Evolutionary conservation across 495 filamentous ascomycete species (phyloP).

Genomic region (Recurvomyces mirabilis): DNA sequence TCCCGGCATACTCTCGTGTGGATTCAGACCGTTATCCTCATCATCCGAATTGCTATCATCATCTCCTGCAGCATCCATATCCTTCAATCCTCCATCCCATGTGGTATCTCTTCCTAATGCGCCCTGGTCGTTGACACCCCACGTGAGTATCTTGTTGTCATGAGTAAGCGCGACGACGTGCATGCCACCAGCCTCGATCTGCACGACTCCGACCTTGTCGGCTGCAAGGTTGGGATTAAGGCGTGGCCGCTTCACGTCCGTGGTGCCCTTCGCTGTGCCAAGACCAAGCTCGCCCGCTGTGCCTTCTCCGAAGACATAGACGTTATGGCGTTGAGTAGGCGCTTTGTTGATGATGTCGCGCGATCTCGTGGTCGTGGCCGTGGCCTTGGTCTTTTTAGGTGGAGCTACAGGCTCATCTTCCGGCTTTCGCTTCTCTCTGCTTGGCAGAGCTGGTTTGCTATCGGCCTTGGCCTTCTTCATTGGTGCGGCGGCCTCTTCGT

Average conservation of each 20-base stretch:
- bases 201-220: slow-evolving; percentile 51
- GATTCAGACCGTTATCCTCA: slow-evolving; percentile 45
- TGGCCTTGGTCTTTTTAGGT: slow-evolving; percentile 20
- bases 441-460: neutral
- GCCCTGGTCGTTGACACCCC: slow-evolving; percentile 62
- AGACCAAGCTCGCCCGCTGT: slow-evolving; percentile 58
- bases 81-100: slow-evolving; percentile 47
- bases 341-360: slow-evolving; percentile 29
- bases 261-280: slow-evolving; percentile 46
- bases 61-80: slow-evolving; percentile 42
- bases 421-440: slow-evolving; percentile 9
- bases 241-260: slow-evolving; percentile 59
- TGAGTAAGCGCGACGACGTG: slow-evolving; percentile 52
- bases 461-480: slow-evolving; percentile 9
- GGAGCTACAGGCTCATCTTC: slow-evolving; percentile 4
- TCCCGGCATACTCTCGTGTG: slow-evolving; percentile 47
- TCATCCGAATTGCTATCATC: slow-evolving; percentile 40
- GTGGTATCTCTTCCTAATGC: slow-evolving; percentile 54
- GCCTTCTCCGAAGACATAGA: slow-evolving; percentile 60
- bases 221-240: slow-evolving; percentile 47
- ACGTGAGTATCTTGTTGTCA: slow-evolving; percentile 55
- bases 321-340: slow-evolving; percentile 42
- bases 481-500: neutral
- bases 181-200: slow-evolving; percentile 55
- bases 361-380: slow-evolving; percentile 19